Conservation (phyloP, 441 rosid genomes). For the Macaranga tanarius region DNA sequence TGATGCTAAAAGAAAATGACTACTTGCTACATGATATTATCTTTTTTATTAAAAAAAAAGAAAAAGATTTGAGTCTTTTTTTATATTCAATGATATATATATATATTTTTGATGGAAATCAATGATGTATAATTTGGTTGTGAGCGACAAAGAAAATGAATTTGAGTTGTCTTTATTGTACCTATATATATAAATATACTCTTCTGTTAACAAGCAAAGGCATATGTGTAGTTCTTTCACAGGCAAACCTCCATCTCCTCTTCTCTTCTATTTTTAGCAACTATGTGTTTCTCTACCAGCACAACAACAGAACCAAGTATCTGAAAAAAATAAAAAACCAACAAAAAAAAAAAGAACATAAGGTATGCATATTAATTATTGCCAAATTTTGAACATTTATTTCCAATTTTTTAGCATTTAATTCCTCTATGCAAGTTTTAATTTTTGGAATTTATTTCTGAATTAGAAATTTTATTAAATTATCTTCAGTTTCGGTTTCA, state of each 20-base stretch:
- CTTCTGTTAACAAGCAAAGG: neutral
- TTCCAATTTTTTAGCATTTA: conserved; percentile 11
- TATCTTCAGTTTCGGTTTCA: conserved; percentile 25
- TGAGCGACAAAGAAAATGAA: neutral
- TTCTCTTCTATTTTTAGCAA: conserved; percentile 35
- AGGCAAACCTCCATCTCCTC: conserved; percentile 2
- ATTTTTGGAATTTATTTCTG: neutral
- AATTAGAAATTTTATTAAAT: neutral
- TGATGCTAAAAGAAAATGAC: no score
- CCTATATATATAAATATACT: neutral
- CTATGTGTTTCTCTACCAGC: conserved; percentile 18
- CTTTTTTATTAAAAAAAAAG: no score
- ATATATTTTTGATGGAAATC: no score
- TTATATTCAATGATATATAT: no score
- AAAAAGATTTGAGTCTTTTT: no score
- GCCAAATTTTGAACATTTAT: neutral
- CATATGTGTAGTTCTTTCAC: conserved; percentile 4
- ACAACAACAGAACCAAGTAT: conserved; percentile 17
- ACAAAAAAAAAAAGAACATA: neutral
- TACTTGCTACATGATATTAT: no score
- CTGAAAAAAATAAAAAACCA: neutral
- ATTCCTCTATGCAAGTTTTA: conserved; percentile 10
- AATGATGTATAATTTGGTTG: no score
- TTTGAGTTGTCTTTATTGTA: neutral
- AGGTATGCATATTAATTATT: conserved; percentile 21